Evolutionary conservation across 2,329 filamentous ascomycete species (phyloP).

Genomic region (Trichoderma sp.): DNA sequence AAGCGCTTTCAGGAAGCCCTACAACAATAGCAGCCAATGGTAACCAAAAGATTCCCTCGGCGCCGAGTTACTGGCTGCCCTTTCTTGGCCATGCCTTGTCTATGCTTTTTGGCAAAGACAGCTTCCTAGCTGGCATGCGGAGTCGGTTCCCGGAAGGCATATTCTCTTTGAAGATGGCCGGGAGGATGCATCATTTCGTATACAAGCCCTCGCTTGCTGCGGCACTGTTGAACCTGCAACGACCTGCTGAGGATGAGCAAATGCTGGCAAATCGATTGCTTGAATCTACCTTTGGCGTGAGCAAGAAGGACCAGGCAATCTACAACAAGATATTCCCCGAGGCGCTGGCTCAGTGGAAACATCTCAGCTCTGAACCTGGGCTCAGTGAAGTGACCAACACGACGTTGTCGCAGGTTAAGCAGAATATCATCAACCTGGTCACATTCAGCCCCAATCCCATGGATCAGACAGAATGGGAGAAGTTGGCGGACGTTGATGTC

Average conservation of each 20-base stretch:
- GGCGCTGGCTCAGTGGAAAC: slow-evolving; percentile 33
- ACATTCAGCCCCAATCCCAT: slow-evolving; percentile 42
- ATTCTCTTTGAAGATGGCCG: slow-evolving; percentile 40
- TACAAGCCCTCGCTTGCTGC: slow-evolving; percentile 37
- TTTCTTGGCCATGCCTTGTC: slow-evolving; percentile 41
- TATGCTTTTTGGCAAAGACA: slow-evolving; percentile 34
- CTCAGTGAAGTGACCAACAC: slow-evolving; percentile 31
- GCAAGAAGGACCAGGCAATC: slow-evolving; percentile 35
- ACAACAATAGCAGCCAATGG: background rate
- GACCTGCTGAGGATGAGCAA: slow-evolving; percentile 33
- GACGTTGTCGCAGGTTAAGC: slow-evolving; percentile 33
- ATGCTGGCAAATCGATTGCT: slow-evolving; percentile 34
- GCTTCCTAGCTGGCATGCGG: slow-evolving; percentile 37
- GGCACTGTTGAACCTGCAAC: slow-evolving; percentile 36
- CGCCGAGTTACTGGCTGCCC: slow-evolving; percentile 38
- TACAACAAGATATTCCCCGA: slow-evolving; percentile 36
- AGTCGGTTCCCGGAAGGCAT: slow-evolving; percentile 38
- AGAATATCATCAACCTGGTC: slow-evolving; percentile 39
- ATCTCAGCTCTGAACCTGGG: slow-evolving; percentile 33
- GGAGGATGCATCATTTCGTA: slow-evolving; percentile 39
- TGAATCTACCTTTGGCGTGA: slow-evolving; percentile 39
- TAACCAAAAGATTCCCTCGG: slow-evolving; percentile 25
- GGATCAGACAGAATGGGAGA: slow-evolving; percentile 45
- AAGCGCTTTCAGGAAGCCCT: slow-evolving; percentile 27
- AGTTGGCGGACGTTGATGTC: slow-evolving; percentile 36